phyloP scores from a whole-genome alignment of 345 rosid species.

The Turritis glabra region DNA sequence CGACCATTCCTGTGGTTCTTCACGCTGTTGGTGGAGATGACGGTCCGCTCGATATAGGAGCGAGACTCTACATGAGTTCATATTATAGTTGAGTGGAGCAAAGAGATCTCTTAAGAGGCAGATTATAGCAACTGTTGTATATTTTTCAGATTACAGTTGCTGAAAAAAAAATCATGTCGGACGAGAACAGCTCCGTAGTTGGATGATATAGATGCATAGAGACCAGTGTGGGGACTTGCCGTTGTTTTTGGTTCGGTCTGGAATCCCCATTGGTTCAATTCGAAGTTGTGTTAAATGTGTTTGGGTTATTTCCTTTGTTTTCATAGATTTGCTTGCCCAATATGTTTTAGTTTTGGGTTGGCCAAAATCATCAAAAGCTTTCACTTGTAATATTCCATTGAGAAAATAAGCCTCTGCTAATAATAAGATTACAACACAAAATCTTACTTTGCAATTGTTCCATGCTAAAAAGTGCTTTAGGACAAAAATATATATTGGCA shows the following conservation, averaged over 20 bases:
- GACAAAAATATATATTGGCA: background rate
- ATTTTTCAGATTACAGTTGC: slow-evolving; percentile 31
- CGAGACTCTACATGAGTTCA: slow-evolving; percentile 69
- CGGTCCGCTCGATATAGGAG: slow-evolving; percentile 76
- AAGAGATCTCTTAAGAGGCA: slow-evolving; percentile 19
- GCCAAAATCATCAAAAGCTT: background rate
- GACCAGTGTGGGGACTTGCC: slow-evolving; percentile 19
- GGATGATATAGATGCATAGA: slow-evolving; percentile 21
- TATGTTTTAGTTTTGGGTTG: slow-evolving; percentile 38
- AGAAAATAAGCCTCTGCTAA: slow-evolving; percentile 6
- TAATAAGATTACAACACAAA: background rate
- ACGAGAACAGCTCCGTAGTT: slow-evolving; percentile 11
- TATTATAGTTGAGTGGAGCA: slow-evolving; percentile 52
- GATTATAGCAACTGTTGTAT: slow-evolving; percentile 24
- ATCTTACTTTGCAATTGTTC: background rate
- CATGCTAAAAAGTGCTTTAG: background rate
- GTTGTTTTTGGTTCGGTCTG: slow-evolving; percentile 38
- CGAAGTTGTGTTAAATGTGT: slow-evolving; percentile 26
- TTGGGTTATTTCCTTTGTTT: slow-evolving; percentile 3
- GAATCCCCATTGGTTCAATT: slow-evolving; percentile 17
- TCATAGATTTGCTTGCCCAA: slow-evolving; percentile 24
- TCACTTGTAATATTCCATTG: background rate
- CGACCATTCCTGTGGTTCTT: slow-evolving; percentile 82
- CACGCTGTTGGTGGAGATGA: slow-evolving; percentile 80
- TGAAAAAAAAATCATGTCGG: background rate